Evolutionary conservation across 352 stramenopile genomes (phyloP), one percentile per base, ranked within the genome.

Genomic region (Phytopythium vexans): DNA sequence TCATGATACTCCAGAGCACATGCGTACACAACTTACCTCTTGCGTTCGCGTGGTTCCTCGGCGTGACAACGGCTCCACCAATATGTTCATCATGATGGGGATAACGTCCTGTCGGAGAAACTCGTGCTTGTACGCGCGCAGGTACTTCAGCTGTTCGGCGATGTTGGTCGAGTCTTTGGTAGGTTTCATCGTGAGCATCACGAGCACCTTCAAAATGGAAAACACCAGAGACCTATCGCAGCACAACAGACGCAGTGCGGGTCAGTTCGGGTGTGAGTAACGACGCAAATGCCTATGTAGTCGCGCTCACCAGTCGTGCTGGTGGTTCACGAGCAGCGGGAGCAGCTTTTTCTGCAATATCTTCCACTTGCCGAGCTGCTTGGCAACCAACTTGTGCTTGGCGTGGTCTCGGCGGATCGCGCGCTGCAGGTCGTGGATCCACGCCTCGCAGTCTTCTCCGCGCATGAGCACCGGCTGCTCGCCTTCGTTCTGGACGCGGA

Each of bases 121-220:
- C 49, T 88, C 86, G 60, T 88, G 66, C 55, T 96, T 96, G 72
- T 96, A 96, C 33, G 75, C 74, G 31, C 82, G 62, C 8, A 96
- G 56, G 54, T 90, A 92, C 64, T 81, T 81, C 36, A 94, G 60
- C 51, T 96, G 84, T 51, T 91, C 69, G 7, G 81, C 75, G 33
- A 93, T 74, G 52, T 94, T 87, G 41, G 72, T 87, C 35, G 84
- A 94, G 42, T 94, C 82, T 21, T 72, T 73, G 4, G 81, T 52
- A 1, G 85, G 86, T 42, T 89, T 89, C 83, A 92, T 96, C 2
- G 86, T 96, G 37, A 96, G 71, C 86, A 96, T 94, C 27, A 94
- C 85, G 38, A 96, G 77, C 53, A 96, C 84, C 56, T 96, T 96
- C 14, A 94, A 65, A 54, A 96, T 89, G 32, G 86, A 94, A 43